A percentile compares a stretch with the other conserved stretches of the same genome.
phyloP scores from a whole-genome alignment of 2,329 filamentous ascomycete species.

The Colletotrichum sidae region DNA sequence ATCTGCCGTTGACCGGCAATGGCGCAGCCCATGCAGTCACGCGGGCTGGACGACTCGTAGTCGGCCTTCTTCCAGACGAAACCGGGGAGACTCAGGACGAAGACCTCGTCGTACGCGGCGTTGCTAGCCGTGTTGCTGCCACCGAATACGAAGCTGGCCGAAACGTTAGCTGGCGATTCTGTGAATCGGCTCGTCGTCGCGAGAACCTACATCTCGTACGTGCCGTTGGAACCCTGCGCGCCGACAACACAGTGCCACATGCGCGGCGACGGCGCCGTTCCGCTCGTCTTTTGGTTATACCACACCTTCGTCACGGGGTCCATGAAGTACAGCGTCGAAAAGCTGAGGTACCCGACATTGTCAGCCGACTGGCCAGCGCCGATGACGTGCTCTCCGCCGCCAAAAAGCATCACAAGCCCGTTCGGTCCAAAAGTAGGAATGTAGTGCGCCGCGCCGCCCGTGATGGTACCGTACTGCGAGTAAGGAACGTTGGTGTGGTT shows the following conservation, averaged over 20 bases:
- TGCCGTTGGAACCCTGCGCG: slow-evolving; percentile 28
- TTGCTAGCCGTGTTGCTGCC: slow-evolving; percentile 21
- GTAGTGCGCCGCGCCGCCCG: slow-evolving; percentile 29
- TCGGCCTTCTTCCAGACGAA: slow-evolving; percentile 38
- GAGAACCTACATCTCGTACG: slow-evolving; percentile 38
- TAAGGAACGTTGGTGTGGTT: slow-evolving; percentile 29
- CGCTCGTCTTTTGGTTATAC: slow-evolving; percentile 36
- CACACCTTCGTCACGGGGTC: slow-evolving; percentile 36
- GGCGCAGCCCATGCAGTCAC: slow-evolving; percentile 31
- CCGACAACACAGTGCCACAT: slow-evolving; percentile 34
- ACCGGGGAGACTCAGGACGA: slow-evolving; percentile 37
- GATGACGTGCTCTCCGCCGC: slow-evolving; percentile 21
- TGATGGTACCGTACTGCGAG: slow-evolving; percentile 28
- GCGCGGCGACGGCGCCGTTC: slow-evolving; percentile 29
- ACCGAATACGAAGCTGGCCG: slow-evolving; percentile 36
- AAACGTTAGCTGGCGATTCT: neutral
- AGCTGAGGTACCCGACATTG: slow-evolving; percentile 29
- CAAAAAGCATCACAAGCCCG: slow-evolving; percentile 34
- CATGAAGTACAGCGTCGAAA: slow-evolving; percentile 33
- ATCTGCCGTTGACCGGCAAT: slow-evolving; percentile 37
- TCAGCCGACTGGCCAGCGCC: slow-evolving; percentile 3
- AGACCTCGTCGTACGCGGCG: slow-evolving; percentile 29
- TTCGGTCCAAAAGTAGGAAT: slow-evolving; percentile 32
- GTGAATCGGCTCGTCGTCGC: too few relatives aligned
- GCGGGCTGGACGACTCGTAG: slow-evolving; percentile 25